Evolutionary conservation across 164 flowering plant species (phyloP).

Genomic region (Vitis riparia): DNA sequence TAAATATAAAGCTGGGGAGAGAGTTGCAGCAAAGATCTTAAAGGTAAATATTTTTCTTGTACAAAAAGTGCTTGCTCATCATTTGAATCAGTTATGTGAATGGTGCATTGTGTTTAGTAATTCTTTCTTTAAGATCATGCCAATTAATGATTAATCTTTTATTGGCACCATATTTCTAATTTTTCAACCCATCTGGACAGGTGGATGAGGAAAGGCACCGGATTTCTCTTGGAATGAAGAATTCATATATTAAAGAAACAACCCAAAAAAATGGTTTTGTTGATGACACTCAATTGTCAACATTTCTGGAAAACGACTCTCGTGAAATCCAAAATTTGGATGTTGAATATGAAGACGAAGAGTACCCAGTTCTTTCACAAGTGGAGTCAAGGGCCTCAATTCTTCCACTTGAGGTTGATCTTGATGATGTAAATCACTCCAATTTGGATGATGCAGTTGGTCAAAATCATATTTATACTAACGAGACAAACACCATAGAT

Average conservation of each 20-base stretch:
- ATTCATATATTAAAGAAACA: constrained; percentile 38
- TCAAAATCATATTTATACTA: constrained; percentile 23
- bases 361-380: constrained; percentile 32
- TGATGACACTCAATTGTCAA: constrained; percentile 9
- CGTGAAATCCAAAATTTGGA: constrained; percentile 14
- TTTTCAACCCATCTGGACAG: constrained; percentile 28
- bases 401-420: constrained; percentile 82
- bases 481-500: constrained; percentile 17
- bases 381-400: constrained; percentile 72
- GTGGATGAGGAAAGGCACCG: constrained; percentile 71
- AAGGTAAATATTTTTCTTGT: constrained; percentile 46
- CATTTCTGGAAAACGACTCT: constrained; percentile 10
- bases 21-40: constrained; percentile 65
- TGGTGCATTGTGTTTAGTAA: background rate
- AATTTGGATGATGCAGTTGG: constrained; percentile 23
- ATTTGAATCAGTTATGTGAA: too few relatives aligned
- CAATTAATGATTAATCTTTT: too few relatives aligned
- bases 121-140: background rate
- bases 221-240: constrained; percentile 88
- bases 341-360: constrained; percentile 25
- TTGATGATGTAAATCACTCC: constrained; percentile 65
- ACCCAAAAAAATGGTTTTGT: constrained; percentile 15
- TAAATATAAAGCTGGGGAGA: constrained; percentile 68
- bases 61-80: too few relatives aligned
- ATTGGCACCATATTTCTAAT: background rate